Conservation (phyloP, 176 grass and related monocot species). For the Saccharum officinarum region DNA sequence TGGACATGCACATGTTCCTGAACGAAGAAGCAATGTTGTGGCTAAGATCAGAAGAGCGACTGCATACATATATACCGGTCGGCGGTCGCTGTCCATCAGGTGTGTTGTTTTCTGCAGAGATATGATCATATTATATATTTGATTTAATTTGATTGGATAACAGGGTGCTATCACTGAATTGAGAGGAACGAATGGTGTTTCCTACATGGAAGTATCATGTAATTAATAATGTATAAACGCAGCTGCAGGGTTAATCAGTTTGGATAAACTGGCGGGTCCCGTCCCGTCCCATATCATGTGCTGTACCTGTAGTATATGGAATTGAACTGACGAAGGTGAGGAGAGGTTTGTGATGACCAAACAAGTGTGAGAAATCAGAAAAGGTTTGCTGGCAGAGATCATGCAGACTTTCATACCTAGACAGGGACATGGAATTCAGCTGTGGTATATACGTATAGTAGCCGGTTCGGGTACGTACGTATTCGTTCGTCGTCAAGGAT, state of each 20-base stretch:
- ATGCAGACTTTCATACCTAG: constrained; percentile 11
- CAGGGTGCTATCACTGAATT: background rate
- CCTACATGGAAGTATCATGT: background rate
- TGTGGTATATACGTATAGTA: no score
- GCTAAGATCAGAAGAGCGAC: background rate
- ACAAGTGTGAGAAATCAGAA: constrained; percentile 3
- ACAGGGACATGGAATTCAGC: background rate
- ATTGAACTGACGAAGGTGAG: background rate
- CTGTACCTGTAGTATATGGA: background rate
- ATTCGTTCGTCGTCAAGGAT: no score
- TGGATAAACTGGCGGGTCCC: constrained; percentile 9
- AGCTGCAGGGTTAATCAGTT: background rate
- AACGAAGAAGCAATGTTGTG: constrained; percentile 4
- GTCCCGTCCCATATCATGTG: background rate
- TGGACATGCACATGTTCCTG: constrained; percentile 1
- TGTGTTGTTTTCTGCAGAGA: background rate
- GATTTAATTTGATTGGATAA: background rate
- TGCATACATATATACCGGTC: background rate
- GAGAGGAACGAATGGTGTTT: background rate
- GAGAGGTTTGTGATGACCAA: constrained; percentile 15
- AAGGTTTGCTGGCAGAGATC: constrained; percentile 19
- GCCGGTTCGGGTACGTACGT: no score
- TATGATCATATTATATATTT: no score
- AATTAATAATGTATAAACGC: background rate
- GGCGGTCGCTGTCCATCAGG: background rate